Base-by-base conservation (phyloP, 768 basidiomycete species). In the Mycena vitilis region DNA sequence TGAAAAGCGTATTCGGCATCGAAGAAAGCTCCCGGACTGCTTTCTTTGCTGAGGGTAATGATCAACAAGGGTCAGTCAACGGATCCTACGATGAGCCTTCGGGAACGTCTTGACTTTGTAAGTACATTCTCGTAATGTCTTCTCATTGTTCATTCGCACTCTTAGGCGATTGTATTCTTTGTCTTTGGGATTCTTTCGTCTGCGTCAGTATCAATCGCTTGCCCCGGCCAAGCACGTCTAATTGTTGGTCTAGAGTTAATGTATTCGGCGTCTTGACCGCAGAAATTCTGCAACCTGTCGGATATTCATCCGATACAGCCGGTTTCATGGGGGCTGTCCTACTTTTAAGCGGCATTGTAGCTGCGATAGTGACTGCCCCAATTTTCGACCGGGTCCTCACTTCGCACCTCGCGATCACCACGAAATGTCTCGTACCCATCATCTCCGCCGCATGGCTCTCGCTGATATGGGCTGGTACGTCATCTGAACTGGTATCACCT, bases 351-450 rank as follows among this genome's bases (percentile, higher is more conserved):
- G 94, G 95, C 23, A 86, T 95, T 65, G 77, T 92, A 2, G 85
- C 88, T 12, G 90, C 94, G 0, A 80, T 89, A 37, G 73, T 89
- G 56, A 86, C 90, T 0, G 88, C 94, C 0, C 95, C 94, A 0
- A 77, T 95, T 5, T 91, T 94, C 73, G 94, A 95, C 74, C 88
- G 94, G 22, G 87, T 94, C n/a, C 87, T 95, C 68, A 95, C 92
- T 12, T 86, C 90, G 70, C 88, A 88, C 67, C 83, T 94, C 45
- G 91, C 88, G 0, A 69, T 87, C 13, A 87, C 89, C 4, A 72
- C 84, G 61, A 92, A 91, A 63, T 65, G 87, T 0, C 73, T 93
- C 12, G 84, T 89, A 18, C 93, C 93, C 2, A 75, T 90, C 51
- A 81, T 92, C 7, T 89, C 84, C 18, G 82, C 73, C 1, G 82